phyloP scores from a whole-genome alignment of 2,329 filamentous ascomycete species.

The Fusarium sp. region DNA sequence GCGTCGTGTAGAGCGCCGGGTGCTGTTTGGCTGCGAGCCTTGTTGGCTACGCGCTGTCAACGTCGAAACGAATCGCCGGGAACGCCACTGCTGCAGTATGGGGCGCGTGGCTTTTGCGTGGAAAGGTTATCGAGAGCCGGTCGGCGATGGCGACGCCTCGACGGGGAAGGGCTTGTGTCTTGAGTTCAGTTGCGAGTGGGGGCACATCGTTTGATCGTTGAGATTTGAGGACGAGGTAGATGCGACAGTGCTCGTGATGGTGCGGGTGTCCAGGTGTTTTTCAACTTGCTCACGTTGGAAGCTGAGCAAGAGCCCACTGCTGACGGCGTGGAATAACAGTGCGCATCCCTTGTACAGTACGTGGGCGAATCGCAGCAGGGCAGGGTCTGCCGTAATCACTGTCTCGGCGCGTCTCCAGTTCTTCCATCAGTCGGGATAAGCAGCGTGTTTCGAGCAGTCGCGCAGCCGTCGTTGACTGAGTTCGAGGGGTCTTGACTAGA shows the following conservation, averaged over 20 bases:
- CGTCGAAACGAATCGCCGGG: too few relatives aligned
- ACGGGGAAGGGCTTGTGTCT: too few relatives aligned
- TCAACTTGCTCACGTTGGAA: not conserved
- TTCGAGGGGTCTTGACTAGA: not conserved
- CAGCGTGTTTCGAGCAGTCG: not conserved
- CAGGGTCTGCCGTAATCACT: not conserved
- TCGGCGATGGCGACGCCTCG: not conserved
- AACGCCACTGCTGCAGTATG: not conserved
- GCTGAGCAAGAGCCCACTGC: not conserved
- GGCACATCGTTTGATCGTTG: not conserved
- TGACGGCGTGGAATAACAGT: not conserved
- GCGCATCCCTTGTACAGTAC: too few relatives aligned
- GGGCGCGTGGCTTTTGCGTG: too few relatives aligned
- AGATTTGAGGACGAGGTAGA: too few relatives aligned
- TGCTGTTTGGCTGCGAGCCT: not conserved
- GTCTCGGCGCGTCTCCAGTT: not conserved
- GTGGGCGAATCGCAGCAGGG: not conserved
- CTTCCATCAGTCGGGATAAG: not conserved
- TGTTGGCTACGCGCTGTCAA: too few relatives aligned
- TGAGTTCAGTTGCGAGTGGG: not conserved
- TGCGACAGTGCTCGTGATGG: not conserved
- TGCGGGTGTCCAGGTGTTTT: not conserved
- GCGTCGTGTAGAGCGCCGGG: not conserved
- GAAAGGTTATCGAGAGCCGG: too few relatives aligned
- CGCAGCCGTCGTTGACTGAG: not conserved